phyloP scores from a whole-genome alignment of 106 monocot species.

The Acorus gramineus region DNA sequence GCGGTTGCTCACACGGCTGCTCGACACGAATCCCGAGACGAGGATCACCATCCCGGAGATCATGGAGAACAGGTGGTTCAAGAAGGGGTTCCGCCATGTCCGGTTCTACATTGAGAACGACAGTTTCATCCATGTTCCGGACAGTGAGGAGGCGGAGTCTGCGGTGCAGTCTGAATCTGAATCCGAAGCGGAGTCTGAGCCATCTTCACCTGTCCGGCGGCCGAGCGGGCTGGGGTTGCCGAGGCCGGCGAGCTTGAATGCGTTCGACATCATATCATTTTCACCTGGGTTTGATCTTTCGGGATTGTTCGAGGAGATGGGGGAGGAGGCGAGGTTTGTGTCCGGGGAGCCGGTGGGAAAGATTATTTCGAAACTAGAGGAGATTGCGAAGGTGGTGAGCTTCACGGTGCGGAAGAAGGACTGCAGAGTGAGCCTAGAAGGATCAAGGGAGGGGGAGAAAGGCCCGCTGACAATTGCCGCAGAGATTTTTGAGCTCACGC shows the following conservation, averaged over 20 bases:
- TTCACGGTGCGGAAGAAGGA: conserved; percentile 25
- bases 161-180: conserved; percentile 2
- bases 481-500: conserved; percentile 26
- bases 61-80: conserved; percentile 24
- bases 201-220: background rate
- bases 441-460: conserved; percentile 17
- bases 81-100: conserved; percentile 19
- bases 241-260: conserved; percentile 23
- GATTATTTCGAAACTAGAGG: conserved; percentile 24
- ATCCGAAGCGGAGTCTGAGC: conserved; percentile 16
- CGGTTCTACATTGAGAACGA: conserved; percentile 20
- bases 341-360: conserved; percentile 13
- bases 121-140: conserved; percentile 11
- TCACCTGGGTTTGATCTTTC: conserved; percentile 21
- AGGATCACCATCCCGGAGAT: conserved; percentile 29
- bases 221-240: conserved; percentile 6
- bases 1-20: conserved; percentile 27
- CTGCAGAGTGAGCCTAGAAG: conserved; percentile 18
- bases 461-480: conserved; percentile 15
- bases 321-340: conserved; percentile 21
- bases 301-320: conserved; percentile 20
- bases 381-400: conserved; percentile 16
- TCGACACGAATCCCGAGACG: conserved; percentile 46
- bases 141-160: background rate
- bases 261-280: conserved; percentile 26